Evolutionary conservation across 1,284 basidiomycete species (phyloP), one percentile per base, ranked within the genome.

Genomic region (Cutaneotrichosporon cyanovorans): DNA sequence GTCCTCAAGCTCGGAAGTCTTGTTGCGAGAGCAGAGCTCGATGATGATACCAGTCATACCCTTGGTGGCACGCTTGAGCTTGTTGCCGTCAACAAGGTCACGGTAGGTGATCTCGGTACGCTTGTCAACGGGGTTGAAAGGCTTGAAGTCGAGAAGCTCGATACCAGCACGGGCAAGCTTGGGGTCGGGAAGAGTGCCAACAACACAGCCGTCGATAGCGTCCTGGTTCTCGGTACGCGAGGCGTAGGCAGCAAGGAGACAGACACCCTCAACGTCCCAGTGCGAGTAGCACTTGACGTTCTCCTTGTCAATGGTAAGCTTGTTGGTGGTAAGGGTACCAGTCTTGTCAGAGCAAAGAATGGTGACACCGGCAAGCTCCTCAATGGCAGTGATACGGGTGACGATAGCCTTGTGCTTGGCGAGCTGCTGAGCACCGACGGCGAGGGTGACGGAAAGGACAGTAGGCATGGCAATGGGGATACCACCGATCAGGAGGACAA

Each of bases 141-240:
- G 91, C 78, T 93, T 96, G 81, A 98, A 98, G 75, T 97, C 90
- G 67, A 96, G 78, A 48, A 96, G 82, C 72, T 87, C 90, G 77
- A 97, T 95, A 44, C 91, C 92, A 50, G 79, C 80, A 60, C 91
- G 91, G 52, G 92, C 90, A 55, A 79, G 78, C 36, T 72, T 40
- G 6, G 81, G 64, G 69, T 89, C 85, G 46, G 83, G 81, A 48
- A 93, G 77, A 47, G 89, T 84, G 51, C 78, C 75, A 46, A 92
- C 85, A 57, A 95, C 86, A 60, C 86, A 90, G 30, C 78, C 73
- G 73, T 97, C 92, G 62, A 97, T 97, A 51, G 92, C 90, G 65
- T 97, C 93, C 79, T 92, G 88, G 79, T 97, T 97, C 81, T 97
- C 92, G 45, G 88, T 92, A 74, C 91, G 90, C 45, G 91, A 96